Evolutionary conservation across 768 basidiomycete species (phyloP).

Genomic region (Phylloporus sp.): DNA sequence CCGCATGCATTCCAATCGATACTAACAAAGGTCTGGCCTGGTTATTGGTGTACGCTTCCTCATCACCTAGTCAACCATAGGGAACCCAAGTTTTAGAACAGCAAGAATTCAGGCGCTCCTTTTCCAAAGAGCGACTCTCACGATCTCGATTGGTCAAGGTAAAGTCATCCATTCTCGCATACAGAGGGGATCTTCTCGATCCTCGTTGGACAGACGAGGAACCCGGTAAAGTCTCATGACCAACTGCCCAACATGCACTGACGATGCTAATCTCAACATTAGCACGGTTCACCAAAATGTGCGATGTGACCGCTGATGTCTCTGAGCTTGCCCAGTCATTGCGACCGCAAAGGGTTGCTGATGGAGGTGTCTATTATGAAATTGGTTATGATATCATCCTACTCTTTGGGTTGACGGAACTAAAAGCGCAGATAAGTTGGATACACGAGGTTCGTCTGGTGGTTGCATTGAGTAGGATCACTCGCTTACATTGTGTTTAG

Average conservation of each 20-base stretch:
- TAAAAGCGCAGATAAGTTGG: slow-evolving; percentile 46
- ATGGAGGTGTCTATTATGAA: slow-evolving; percentile 9
- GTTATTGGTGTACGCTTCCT: not conserved
- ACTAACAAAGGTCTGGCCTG: slow-evolving; percentile 25
- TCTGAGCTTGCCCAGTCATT: slow-evolving; percentile 5
- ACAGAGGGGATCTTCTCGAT: slow-evolving; percentile 8
- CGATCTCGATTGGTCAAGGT: too few species aligned
- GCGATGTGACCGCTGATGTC: slow-evolving; percentile 7
- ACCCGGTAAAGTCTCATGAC: not conserved
- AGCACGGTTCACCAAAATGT: slow-evolving; percentile 10
- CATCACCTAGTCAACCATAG: not conserved
- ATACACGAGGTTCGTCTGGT: slow-evolving; percentile 21
- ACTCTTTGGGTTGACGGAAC: slow-evolving; percentile 40
- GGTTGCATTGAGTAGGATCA: not conserved
- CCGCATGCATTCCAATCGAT: slow-evolving; percentile 37
- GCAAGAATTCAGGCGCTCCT: slow-evolving; percentile 16
- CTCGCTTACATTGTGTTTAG: not conserved
- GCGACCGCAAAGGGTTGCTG: not conserved
- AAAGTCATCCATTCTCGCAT: slow-evolving; percentile 15
- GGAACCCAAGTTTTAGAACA: slow-evolving; percentile 18
- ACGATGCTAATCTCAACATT: slow-evolving; percentile 8
- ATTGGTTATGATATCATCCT: slow-evolving; percentile 34
- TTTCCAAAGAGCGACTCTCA: not conserved
- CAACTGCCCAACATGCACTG: too few species aligned
- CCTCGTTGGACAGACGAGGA: slow-evolving; percentile 15